These are phyloP conservation scores for Aspergillus phoenicis DNA, from an alignment of 2,329 filamentous ascomycete genomes.

Conservation along the genomic window DNA sequence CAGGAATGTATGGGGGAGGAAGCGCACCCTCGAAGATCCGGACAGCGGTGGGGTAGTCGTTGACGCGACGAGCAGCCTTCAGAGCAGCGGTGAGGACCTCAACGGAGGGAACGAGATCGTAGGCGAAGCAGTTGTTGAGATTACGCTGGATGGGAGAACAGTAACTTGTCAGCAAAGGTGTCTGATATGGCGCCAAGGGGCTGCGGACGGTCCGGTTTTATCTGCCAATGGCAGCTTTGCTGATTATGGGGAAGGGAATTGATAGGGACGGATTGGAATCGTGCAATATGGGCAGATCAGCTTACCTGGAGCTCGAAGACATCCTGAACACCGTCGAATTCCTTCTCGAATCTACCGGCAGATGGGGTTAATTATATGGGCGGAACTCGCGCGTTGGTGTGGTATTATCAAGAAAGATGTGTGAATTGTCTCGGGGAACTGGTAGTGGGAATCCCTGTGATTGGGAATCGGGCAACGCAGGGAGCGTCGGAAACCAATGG, in stretches of 20 bases:
- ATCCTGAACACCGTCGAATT: conserved; percentile 96
- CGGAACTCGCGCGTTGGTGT: conserved; percentile 13
- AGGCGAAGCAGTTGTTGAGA: conserved; percentile 99
- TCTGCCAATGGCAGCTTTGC: conserved; percentile 20
- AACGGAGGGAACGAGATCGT: conserved; percentile 96
- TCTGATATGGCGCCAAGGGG: background rate
- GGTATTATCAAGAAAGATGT: conserved; percentile 13
- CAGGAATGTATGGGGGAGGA: background rate
- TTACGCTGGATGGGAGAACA: conserved; percentile 64
- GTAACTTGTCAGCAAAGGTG: conserved; percentile 15
- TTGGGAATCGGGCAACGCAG: conserved; percentile 14
- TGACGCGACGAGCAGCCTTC: conserved; percentile 90
- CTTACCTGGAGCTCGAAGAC: conserved; percentile 99
- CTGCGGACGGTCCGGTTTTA: background rate
- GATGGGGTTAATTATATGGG: conserved; percentile 39
- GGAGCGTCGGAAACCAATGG: conserved; percentile 28
- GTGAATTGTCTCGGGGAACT: background rate
- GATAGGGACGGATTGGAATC: conserved; percentile 14
- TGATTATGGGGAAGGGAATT: conserved; percentile 15
- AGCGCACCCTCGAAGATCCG: conserved; percentile 93
- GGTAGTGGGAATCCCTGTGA: conserved; percentile 17
- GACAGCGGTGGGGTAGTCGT: conserved; percentile 97
- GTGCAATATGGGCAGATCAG: conserved; percentile 15
- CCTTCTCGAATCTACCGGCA: conserved; percentile 88
- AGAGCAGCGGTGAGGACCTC: conserved; percentile 89